phyloP scores from a whole-genome alignment of 257 asterid genomes.

The Datura wrightii region DNA sequence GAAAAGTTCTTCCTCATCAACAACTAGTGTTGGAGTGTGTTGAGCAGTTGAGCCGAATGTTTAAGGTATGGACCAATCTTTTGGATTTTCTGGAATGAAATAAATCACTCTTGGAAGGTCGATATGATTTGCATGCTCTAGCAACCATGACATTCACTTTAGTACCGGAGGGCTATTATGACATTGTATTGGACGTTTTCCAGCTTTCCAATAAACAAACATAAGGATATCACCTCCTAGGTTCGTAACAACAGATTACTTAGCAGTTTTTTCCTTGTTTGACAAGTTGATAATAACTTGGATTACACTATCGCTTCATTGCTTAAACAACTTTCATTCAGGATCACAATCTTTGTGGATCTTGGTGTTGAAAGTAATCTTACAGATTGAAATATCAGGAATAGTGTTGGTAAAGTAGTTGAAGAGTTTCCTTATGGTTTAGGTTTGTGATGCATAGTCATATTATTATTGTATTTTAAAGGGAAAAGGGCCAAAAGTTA shows the following conservation, averaged over 20 bases:
- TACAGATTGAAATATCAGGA: neutral
- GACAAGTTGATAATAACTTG: neutral
- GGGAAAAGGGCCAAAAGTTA: too few species aligned
- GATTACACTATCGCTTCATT: neutral
- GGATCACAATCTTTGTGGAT: neutral
- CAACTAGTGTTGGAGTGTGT: slow-evolving; percentile 62
- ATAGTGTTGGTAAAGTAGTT: slow-evolving; percentile 2
- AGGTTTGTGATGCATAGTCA: neutral
- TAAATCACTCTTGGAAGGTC: neutral
- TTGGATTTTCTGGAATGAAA: neutral
- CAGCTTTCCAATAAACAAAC: neutral
- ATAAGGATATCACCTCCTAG: slow-evolving; percentile 5
- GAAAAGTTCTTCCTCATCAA: slow-evolving; percentile 55
- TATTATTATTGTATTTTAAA: neutral
- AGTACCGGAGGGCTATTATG: slow-evolving; percentile 6
- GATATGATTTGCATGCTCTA: slow-evolving; percentile 3
- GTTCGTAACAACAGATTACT: neutral
- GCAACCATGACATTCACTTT: slow-evolving; percentile 5
- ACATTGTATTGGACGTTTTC: neutral
- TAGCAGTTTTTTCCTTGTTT: neutral
- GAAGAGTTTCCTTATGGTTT: neutral
- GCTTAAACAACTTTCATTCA: neutral
- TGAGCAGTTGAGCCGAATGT: slow-evolving; percentile 56
- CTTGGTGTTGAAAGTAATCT: slow-evolving; percentile 3
- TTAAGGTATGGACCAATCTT: slow-evolving; percentile 42